phyloP scores from a whole-genome alignment of 2,329 filamentous ascomycete species.

The Verticillium nubilum region DNA sequence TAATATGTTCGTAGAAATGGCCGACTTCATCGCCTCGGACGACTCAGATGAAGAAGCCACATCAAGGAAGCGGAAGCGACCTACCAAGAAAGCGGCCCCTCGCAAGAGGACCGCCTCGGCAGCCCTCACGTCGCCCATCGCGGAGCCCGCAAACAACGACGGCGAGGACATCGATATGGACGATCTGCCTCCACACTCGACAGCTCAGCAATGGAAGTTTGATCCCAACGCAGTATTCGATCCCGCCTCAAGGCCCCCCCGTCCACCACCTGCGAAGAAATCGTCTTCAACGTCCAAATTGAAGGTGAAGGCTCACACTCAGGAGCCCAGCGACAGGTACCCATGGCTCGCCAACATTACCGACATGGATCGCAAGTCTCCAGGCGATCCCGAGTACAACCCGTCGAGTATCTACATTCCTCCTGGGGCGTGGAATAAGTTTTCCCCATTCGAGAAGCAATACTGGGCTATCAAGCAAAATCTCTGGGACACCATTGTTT shows the following conservation, averaged over 20 bases:
- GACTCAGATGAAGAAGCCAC: conserved; percentile 66
- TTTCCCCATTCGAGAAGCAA: conserved; percentile 94
- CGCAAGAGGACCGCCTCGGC: conserved; percentile 57
- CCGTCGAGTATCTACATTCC: conserved; percentile 88
- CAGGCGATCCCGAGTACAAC: conserved; percentile 82
- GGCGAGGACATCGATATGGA: conserved; percentile 52
- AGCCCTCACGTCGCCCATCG: conserved; percentile 27
- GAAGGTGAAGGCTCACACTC: conserved; percentile 69
- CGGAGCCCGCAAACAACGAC: conserved; percentile 34
- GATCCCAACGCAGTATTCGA: conserved; percentile 42
- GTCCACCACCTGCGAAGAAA: neutral
- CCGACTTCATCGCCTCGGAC: conserved; percentile 82
- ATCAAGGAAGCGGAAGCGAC: conserved; percentile 72
- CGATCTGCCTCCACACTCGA: conserved; percentile 58
- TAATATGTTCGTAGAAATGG: conserved; percentile 51
- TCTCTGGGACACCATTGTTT: conserved; percentile 94
- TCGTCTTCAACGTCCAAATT: conserved; percentile 21
- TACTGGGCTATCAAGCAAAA: conserved; percentile 99
- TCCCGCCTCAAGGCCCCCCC: conserved; percentile 15
- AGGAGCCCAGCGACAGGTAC: conserved; percentile 81
- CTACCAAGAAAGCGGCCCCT: conserved; percentile 41
- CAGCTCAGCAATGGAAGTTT: conserved; percentile 76
- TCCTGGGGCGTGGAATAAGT: conserved; percentile 69
- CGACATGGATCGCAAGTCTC: conserved; percentile 78
- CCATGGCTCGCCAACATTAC: conserved; percentile 81